These are phyloP conservation scores for Uronychia setigera DNA, from an alignment of 73 alveolate genomes.

Conservation along the genomic window DNA sequence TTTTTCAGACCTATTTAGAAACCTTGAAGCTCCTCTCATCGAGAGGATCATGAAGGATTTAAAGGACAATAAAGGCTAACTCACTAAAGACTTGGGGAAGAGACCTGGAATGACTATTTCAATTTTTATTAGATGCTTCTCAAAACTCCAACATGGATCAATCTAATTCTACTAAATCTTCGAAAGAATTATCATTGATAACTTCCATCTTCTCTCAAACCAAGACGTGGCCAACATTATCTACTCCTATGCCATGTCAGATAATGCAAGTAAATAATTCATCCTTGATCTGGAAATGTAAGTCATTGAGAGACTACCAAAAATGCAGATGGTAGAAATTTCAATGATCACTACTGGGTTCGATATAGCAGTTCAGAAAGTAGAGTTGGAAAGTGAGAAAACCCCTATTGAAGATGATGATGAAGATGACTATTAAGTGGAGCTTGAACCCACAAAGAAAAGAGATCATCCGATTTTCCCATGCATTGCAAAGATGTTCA, in stretches of 20 bases:
- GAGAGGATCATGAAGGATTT: slow-evolving; percentile 24
- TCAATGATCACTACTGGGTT: not conserved
- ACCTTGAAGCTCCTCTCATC: slow-evolving; percentile 40
- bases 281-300: slow-evolving; percentile 18
- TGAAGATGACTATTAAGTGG: too few species aligned
- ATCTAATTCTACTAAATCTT: slow-evolving; percentile 26
- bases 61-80: too few species aligned
- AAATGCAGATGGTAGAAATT: not conserved
- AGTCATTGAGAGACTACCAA: not conserved
- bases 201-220: slow-evolving; percentile 9
- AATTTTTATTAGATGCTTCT: slow-evolving; percentile 8
- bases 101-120: too few species aligned
- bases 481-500: too few species aligned
- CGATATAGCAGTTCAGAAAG: too few species aligned
- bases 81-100: slow-evolving; percentile 31
- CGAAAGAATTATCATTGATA: slow-evolving; percentile 20
- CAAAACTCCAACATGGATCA: slow-evolving; percentile 49
- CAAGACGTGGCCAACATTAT: slow-evolving; percentile 41
- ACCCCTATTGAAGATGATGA: too few species aligned
- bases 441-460: too few species aligned
- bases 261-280: slow-evolving; percentile 20
- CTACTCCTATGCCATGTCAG: slow-evolving; percentile 27
- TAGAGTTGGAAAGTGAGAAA: too few species aligned
- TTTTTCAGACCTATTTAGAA: slow-evolving; percentile 29
- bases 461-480: too few species aligned